Evolutionary conservation across 208 protist species (phyloP).

Genomic region (Trypanosoma lewisi): DNA sequence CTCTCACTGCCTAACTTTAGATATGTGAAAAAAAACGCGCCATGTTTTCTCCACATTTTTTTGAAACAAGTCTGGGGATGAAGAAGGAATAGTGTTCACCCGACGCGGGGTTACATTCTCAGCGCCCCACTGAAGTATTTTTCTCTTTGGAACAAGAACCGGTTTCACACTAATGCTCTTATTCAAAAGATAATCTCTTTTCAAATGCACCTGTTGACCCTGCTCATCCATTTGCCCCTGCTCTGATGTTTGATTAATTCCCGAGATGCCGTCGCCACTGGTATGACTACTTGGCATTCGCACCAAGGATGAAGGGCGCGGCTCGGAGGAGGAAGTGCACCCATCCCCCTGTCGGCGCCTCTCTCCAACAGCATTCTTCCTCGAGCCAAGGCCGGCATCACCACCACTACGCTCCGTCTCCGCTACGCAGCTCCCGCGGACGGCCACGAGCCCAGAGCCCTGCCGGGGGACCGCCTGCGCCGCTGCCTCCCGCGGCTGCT

Average conservation of each 20-base stretch:
- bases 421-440: neutral
- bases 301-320: too few species aligned
- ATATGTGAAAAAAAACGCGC: constrained; percentile 22
- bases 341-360: neutral
- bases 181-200: too few species aligned
- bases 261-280: neutral
- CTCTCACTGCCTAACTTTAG: neutral
- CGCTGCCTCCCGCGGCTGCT: neutral
- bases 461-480: neutral
- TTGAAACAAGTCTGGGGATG: neutral
- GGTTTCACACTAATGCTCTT: neutral
- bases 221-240: too few species aligned
- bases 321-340: neutral
- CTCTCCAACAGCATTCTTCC: neutral
- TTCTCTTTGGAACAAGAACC: constrained; percentile 5
- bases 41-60: constrained; percentile 23
- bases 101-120: neutral
- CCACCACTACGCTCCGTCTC: neutral
- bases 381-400: neutral
- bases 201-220: neutral
- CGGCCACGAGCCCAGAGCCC: constrained; percentile 2
- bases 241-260: neutral
- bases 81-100: neutral
- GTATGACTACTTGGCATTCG: neutral
- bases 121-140: constrained; percentile 3